A percentile compares a stretch with the other conserved stretches of the same genome.
Evolutionary conservation across 2,329 filamentous ascomycete species (phyloP).

Genomic region (Pseudogymnoascus sp.): DNA sequence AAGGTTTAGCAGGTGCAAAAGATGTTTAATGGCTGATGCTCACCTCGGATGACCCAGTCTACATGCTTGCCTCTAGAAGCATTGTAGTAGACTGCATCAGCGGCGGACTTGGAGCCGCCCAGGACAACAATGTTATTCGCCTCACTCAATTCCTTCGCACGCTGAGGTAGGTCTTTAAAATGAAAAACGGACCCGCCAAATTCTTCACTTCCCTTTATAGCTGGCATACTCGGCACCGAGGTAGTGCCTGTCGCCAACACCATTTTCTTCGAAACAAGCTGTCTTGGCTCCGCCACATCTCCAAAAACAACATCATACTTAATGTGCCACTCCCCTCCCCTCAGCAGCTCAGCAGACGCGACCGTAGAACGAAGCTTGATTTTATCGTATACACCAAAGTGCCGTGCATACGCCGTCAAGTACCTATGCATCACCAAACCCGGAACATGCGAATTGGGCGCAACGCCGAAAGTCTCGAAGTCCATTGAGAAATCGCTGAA

Average conservation of each 20-base stretch:
- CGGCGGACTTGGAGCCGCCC: constrained; percentile 30
- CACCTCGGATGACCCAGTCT: constrained; percentile 51
- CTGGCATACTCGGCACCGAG: constrained; percentile 40
- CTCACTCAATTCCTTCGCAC: neutral
- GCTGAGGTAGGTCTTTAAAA: neutral
- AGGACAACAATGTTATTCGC: neutral
- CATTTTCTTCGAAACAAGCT: constrained; percentile 29
- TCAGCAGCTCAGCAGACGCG: constrained; percentile 12
- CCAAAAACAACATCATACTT: neutral
- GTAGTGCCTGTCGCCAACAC: constrained; percentile 47
- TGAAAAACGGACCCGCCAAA: constrained; percentile 32
- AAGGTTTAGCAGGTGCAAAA: neutral
- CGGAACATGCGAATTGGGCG: constrained; percentile 48
- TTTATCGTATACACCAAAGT: constrained; percentile 42
- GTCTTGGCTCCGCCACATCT: neutral
- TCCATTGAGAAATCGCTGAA: constrained; percentile 58
- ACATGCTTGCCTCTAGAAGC: constrained; percentile 34
- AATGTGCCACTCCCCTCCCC: constrained; percentile 3
- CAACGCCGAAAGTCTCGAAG: constrained; percentile 15
- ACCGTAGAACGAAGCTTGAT: constrained; percentile 47
- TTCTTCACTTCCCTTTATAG: constrained; percentile 39
- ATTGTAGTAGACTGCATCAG: constrained; percentile 33
- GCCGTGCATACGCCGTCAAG: constrained; percentile 45
- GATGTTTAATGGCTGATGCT: neutral
- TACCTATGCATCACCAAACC: constrained; percentile 49